Percentiles rank a stretch among this genome's conserved stretches.
Evolutionary conservation across 2,329 filamentous ascomycete genomes (phyloP).

Genomic region (Myriosclerotinia scirpicola): DNA sequence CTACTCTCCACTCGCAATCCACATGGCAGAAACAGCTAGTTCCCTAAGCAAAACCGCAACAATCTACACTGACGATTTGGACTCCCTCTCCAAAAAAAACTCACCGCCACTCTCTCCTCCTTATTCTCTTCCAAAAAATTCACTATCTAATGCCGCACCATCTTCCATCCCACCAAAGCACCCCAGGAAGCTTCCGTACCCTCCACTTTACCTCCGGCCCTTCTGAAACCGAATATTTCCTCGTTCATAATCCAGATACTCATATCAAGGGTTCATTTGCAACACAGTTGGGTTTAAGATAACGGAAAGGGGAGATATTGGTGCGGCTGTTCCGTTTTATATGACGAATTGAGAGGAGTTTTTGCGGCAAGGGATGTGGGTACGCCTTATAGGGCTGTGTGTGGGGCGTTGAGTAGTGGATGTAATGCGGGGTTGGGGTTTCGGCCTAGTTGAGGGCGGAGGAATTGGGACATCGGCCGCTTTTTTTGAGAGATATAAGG

Average conservation of each 20-base stretch:
- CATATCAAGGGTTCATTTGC: neutral
- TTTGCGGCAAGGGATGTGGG: conserved; percentile 15
- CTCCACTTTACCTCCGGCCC: neutral
- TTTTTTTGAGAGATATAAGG: neutral
- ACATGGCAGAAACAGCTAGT: neutral
- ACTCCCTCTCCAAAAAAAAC: neutral
- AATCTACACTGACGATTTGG: neutral
- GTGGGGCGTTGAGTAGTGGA: neutral
- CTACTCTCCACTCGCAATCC: neutral
- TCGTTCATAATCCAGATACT: neutral
- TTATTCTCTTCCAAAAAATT: neutral
- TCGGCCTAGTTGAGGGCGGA: neutral
- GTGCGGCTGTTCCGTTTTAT: conserved; percentile 14
- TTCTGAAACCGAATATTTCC: neutral
- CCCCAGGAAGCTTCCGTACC: neutral
- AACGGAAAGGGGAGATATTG: conserved; percentile 11
- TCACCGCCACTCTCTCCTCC: neutral
- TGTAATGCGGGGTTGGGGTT: neutral
- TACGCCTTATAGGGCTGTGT: neutral
- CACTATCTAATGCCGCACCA: neutral
- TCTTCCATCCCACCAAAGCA: neutral
- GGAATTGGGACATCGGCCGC: neutral
- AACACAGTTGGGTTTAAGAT: conserved; percentile 15
- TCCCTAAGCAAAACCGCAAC: neutral
- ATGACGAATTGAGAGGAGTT: conserved; percentile 9